Conservation (phyloP, 208 protist species). For the Wallacemonas sp. region DNA sequence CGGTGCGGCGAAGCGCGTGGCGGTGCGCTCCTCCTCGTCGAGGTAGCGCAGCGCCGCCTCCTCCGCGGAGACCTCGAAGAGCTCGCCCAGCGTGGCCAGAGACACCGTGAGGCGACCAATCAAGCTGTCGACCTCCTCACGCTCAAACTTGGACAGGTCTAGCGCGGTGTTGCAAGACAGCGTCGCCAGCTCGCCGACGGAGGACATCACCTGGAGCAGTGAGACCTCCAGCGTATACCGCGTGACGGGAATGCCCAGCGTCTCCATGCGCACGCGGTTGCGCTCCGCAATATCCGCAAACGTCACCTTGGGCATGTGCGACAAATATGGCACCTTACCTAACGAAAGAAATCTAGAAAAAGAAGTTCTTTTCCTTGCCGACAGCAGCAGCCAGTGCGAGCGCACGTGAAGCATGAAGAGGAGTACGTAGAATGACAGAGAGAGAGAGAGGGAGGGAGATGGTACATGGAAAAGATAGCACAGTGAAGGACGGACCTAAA, state of each 20-base stretch:
- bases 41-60: conserved; percentile 51
- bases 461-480: too few relatives aligned
- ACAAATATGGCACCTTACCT: too few relatives aligned
- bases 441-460: too few relatives aligned
- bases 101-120: conserved; percentile 66
- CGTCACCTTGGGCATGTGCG: conserved; percentile 19
- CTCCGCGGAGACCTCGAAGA: conserved; percentile 58
- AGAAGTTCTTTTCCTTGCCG: too few relatives aligned
- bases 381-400: too few relatives aligned
- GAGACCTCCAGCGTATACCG: conserved; percentile 45
- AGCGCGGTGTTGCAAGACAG: conserved; percentile 48
- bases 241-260: conserved; percentile 30
- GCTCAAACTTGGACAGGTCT: conserved; percentile 71
- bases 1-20: background rate
- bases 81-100: conserved; percentile 55
- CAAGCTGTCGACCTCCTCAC: conserved; percentile 52
- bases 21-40: conserved; percentile 31
- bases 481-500: too few relatives aligned
- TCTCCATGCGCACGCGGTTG: conserved; percentile 45
- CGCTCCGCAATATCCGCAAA: conserved; percentile 59
- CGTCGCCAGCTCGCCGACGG: conserved; percentile 68
- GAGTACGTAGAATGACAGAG: too few relatives aligned
- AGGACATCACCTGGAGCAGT: conserved; percentile 77
- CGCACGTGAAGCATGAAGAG: too few relatives aligned
- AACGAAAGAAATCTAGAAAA: conserved; percentile 21